phyloP scores from a whole-genome alignment of 768 basidiomycete genomes.

The Agaricus sinodeliciosus region DNA sequence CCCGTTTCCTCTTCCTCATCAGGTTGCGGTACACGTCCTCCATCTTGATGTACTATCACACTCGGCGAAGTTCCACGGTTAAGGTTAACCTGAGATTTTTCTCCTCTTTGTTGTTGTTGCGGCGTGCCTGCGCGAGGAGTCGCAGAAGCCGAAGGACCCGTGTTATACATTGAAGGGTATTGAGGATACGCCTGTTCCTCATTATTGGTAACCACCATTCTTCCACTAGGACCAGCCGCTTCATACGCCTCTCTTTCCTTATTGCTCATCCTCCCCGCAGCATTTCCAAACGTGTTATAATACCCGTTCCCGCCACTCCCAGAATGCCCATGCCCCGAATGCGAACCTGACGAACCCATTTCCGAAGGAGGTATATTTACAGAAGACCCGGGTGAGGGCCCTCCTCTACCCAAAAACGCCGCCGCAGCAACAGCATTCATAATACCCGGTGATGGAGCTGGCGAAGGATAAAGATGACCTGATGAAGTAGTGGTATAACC shows the following conservation, averaged over 20 bases:
- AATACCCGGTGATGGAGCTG: neutral
- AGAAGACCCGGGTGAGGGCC: slow-evolving; percentile 3
- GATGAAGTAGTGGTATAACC: slow-evolving; percentile 1
- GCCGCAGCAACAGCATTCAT: neutral
- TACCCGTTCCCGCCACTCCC: neutral
- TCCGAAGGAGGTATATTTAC: slow-evolving; percentile 1
- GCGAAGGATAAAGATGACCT: neutral
- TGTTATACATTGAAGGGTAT: neutral
- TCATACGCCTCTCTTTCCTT: slow-evolving; percentile 19
- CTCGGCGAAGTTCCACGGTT: neutral
- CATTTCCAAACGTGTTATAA: neutral
- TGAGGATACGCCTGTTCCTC: neutral
- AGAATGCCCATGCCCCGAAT: neutral
- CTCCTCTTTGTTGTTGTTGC: neutral
- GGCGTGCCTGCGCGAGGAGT: neutral
- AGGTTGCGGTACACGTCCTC: too few species aligned
- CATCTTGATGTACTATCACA: slow-evolving; percentile 11
- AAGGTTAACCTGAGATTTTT: neutral
- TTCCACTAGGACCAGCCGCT: neutral
- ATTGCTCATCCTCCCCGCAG: slow-evolving; percentile 9
- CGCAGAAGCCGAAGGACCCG: neutral
- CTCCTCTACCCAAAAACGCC: neutral
- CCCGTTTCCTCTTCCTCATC: too few species aligned
- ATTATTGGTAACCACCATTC: slow-evolving; percentile 6
- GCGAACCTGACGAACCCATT: neutral